Evolutionary conservation across 75 land plant genomes (phyloP), one percentile per base, ranked within the genome.

Genomic region (Pinus tabuliformis): DNA sequence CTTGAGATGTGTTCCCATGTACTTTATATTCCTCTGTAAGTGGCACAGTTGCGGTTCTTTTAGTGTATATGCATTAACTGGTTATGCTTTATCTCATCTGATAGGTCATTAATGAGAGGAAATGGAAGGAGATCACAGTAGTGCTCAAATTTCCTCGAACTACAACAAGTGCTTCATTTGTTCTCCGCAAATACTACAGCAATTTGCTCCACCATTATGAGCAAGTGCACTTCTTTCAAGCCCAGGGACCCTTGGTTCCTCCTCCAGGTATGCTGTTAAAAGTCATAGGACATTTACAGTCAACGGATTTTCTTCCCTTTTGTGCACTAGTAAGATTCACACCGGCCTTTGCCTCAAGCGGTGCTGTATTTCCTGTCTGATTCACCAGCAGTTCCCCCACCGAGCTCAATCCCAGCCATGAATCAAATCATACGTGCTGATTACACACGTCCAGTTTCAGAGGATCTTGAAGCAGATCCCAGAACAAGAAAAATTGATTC

Each of bases 111-210:
- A 77, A 59, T 52, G 95, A 91, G 76, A 84, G 88, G 81, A 93
- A 83, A 82, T 96, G 99, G 99, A 96, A 89, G 86, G 97, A 93
- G 81, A 82, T 96, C 62, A 88, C 89, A 11, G 78, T 68, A 18
- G 85, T 76, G 20, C 94, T 96, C 79, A 85, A 77, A 24, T 90
- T 91, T 73, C 90, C 99, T 16, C 81, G 88, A 28, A 93, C 94
- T 4, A 89, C 97, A 17, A 96, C 99, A 57, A 96, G 97, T 78
- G 99, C 99, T 62, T 96, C 99, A 15, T 96, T 82, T 73, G 91
- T 94, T 11, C 78, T 96, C 24, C 89, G 92, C 63, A 96, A 91
- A 74, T 95, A 96, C 76, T 96, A 96, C 73, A 70, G 79, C 2
- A 85, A 76, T 58, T 79, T 93, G 36, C 87, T 96, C 54, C 86